These are phyloP conservation scores for Penicillium egyptiacum DNA, from an alignment of 495 filamentous ascomycete genomes.

Conservation along the genomic window DNA sequence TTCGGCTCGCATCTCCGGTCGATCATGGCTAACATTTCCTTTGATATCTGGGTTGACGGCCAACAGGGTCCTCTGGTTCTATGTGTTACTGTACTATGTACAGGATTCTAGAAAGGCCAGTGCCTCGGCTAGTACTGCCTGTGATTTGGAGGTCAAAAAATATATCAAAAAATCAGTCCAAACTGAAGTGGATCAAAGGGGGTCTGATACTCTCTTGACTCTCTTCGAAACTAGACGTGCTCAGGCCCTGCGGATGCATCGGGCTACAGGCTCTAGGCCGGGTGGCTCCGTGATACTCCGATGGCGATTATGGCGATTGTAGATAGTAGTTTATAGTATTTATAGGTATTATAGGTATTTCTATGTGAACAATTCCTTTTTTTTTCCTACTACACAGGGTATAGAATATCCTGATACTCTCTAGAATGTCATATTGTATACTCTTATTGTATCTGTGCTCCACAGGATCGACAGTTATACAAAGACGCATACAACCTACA, in stretches of 20 bases:
- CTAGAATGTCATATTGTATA: too few species aligned
- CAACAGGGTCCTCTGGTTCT: neutral
- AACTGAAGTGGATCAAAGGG: neutral
- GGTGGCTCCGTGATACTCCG: neutral
- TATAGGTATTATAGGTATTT: too few species aligned
- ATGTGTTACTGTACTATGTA: neutral
- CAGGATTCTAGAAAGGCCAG: neutral
- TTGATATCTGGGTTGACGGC: neutral
- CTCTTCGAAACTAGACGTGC: neutral
- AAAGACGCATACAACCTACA: too few species aligned
- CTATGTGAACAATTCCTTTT: too few species aligned
- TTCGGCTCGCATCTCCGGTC: neutral
- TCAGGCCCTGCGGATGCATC: slow-evolving; percentile 1
- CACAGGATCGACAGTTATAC: too few species aligned
- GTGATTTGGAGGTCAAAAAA: neutral
- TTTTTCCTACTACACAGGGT: too few species aligned
- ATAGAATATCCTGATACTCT: too few species aligned
- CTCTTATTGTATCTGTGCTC: too few species aligned
- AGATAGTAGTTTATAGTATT: too few species aligned
- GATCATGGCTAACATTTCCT: neutral
- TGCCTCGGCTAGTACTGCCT: neutral
- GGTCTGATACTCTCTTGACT: too few species aligned
- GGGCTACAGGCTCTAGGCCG: neutral
- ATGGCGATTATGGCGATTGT: neutral
- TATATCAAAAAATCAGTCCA: neutral